Conservation (phyloP, 164 flowering plant genomes). For the Tetrastigma voinierianum region DNA sequence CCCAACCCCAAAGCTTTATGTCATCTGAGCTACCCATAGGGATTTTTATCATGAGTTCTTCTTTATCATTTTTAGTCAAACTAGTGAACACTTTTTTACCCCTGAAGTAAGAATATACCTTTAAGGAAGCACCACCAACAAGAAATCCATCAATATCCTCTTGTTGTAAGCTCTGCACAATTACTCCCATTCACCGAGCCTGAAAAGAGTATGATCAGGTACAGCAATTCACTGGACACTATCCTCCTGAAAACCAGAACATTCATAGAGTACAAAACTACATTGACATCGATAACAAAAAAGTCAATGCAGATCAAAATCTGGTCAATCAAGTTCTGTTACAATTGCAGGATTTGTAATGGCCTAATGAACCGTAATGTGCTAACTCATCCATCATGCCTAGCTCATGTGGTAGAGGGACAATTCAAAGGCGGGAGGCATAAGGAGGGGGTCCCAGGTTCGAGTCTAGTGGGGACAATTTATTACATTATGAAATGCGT, state of each 20-base stretch:
- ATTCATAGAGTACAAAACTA: neutral
- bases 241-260: neutral
- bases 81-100: neutral
- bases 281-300: neutral
- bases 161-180: conserved; percentile 89
- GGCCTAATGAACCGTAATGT: too few species aligned
- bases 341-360: neutral
- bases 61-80: too few species aligned
- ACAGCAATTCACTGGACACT: neutral
- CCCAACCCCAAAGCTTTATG: too few species aligned
- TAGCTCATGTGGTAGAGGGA: too few species aligned
- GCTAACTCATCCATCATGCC: too few species aligned
- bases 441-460: too few species aligned
- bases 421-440: too few species aligned
- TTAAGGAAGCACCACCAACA: conserved; percentile 97
- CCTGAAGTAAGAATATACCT: conserved; percentile 47
- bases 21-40: too few species aligned
- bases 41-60: too few species aligned
- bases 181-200: conserved; percentile 95
- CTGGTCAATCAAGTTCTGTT: neutral
- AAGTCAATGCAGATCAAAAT: neutral
- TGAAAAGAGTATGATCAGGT: conserved; percentile 25
- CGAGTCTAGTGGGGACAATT: too few species aligned
- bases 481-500: too few species aligned
- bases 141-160: conserved; percentile 99